phyloP scores from a whole-genome alignment of 2,329 filamentous ascomycete genomes.

The Penicillium sp. region DNA sequence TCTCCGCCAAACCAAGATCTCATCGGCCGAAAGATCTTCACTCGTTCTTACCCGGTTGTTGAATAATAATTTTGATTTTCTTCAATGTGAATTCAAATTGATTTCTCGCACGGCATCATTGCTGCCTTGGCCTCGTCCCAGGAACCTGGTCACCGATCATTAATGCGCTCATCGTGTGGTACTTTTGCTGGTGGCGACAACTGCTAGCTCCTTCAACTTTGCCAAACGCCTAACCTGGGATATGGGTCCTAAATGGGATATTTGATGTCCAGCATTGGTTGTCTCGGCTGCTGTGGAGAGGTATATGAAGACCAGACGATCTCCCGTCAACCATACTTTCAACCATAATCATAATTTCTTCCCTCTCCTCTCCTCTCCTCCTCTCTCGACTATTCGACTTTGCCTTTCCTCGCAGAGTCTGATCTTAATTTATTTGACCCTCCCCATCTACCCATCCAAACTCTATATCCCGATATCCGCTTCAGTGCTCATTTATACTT shows the following conservation, averaged over 20 bases:
- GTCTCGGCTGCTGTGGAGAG: constrained; percentile 12
- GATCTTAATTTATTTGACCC: not conserved
- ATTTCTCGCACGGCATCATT: constrained; percentile 7
- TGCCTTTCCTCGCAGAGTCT: too few relatives aligned
- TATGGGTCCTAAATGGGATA: constrained; percentile 10
- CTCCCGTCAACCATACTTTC: constrained; percentile 2
- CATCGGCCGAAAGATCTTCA: constrained; percentile 19
- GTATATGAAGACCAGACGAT: constrained; percentile 27
- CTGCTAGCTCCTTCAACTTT: constrained; percentile 7
- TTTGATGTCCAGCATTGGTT: constrained; percentile 5
- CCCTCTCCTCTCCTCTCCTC: constrained; percentile 4
- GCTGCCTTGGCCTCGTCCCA: constrained; percentile 19
- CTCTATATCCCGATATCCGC: constrained; percentile 5
- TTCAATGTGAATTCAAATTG: constrained; percentile 12
- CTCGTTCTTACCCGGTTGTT: constrained; percentile 3
- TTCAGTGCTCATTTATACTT: constrained; percentile 9
- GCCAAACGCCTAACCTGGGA: constrained; percentile 9
- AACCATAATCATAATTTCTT: constrained; percentile 3
- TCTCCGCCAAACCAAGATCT: constrained; percentile 8
- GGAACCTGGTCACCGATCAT: constrained; percentile 20
- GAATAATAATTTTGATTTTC: constrained; percentile 1
- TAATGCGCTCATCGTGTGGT: constrained; percentile 19
- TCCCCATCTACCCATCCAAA: not conserved
- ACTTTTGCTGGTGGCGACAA: constrained; percentile 28
- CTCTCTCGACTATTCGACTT: not conserved